Conservation (phyloP, 805 yeast genomes). For the Saccharomycopsis sp. region DNA sequence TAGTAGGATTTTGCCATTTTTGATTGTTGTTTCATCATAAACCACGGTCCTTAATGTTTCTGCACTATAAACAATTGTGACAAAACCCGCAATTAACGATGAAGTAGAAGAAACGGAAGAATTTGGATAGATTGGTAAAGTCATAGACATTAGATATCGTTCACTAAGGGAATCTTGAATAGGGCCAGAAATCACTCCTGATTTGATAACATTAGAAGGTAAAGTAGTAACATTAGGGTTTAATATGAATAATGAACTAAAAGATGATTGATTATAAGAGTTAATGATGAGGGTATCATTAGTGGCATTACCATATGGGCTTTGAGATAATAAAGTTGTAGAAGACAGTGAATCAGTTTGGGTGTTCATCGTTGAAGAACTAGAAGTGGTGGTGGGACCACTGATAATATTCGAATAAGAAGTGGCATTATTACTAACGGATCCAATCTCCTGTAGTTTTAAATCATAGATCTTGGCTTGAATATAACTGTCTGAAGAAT, state of each 20-base stretch:
- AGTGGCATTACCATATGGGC: slow-evolving; percentile 12
- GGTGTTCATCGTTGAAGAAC: slow-evolving; percentile 2
- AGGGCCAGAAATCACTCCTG: slow-evolving; percentile 62
- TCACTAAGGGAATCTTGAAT: slow-evolving; percentile 29
- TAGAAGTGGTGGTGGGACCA: neutral
- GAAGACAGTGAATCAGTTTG: slow-evolving; percentile 13
- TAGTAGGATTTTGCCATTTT: slow-evolving; percentile 19
- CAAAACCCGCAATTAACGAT: slow-evolving; percentile 57
- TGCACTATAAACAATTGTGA: slow-evolving; percentile 48
- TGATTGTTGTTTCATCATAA: slow-evolving; percentile 33
- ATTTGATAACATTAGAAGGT: slow-evolving; percentile 29
- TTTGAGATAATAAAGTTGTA: slow-evolving; percentile 16
- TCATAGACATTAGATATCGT: slow-evolving; percentile 56
- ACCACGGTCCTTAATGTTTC: slow-evolving; percentile 31
- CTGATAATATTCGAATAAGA: slow-evolving; percentile 22
- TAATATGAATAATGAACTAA: slow-evolving; percentile 40
- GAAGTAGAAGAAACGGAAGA: slow-evolving; percentile 54
- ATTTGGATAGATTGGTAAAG: slow-evolving; percentile 66
- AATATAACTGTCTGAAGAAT: slow-evolving; percentile 52
- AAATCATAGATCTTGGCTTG: slow-evolving; percentile 62
- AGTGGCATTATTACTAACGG: slow-evolving; percentile 32
- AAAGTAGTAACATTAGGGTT: slow-evolving; percentile 36
- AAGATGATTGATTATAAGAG: slow-evolving; percentile 23
- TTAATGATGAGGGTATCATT: slow-evolving; percentile 14
- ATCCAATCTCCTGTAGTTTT: slow-evolving; percentile 36